Evolutionary conservation across 192 early-diverging fungal species (phyloP).

Genomic region (Backusella parvicylindrica): DNA sequence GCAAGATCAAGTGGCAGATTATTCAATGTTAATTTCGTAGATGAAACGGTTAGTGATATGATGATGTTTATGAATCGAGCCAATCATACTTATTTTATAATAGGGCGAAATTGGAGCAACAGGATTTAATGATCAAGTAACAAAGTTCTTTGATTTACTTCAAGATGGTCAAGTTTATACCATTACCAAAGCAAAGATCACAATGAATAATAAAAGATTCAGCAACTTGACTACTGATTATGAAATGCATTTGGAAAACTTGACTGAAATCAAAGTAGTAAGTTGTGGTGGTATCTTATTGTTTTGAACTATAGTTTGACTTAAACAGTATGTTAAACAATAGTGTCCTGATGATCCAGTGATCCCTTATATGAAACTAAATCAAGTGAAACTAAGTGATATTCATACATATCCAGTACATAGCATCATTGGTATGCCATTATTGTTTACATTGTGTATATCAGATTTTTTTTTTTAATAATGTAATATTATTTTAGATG

Average conservation of each 20-base stretch:
- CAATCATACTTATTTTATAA: neutral
- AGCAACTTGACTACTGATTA: constrained; percentile 85
- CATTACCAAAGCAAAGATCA: constrained; percentile 75
- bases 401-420: constrained; percentile 70
- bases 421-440: constrained; percentile 50
- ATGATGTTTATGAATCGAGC: neutral
- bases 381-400: constrained; percentile 67
- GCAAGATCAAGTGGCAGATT: constrained; percentile 72
- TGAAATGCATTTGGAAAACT: constrained; percentile 79
- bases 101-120: constrained; percentile 94
- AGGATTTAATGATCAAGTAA: constrained; percentile 86
- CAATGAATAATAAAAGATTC: constrained; percentile 81
- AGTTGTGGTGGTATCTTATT: constrained; percentile 3
- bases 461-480: neutral
- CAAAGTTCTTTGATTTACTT: constrained; percentile 69
- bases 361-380: constrained; percentile 50
- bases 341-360: constrained; percentile 52
- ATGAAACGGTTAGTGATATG: constrained; percentile 68
- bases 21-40: constrained; percentile 87
- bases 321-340: neutral
- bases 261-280: constrained; percentile 56
- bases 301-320: neutral
- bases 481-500: constrained; percentile 46
- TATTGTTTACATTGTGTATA: neutral
- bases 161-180: constrained; percentile 76